A percentile compares a stretch with the other conserved stretches of the same genome.
Conservation (phyloP, 2,329 filamentous ascomycete genomes). For the Calonectria multiphialidica region DNA sequence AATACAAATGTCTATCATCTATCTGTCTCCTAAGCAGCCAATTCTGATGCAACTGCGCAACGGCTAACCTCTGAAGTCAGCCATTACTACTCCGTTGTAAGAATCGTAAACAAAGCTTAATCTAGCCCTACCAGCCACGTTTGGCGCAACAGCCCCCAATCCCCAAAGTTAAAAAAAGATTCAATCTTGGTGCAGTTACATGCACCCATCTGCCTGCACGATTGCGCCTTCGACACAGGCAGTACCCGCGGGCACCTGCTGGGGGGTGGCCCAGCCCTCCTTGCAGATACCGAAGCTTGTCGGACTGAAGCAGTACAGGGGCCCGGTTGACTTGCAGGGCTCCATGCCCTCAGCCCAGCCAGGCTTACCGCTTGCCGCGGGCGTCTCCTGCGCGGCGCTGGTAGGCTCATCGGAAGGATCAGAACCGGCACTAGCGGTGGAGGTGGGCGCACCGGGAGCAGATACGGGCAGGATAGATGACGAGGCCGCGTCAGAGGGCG, state of each 20-base stretch:
- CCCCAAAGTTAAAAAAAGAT: neutral
- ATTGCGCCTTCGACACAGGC: slow-evolving; percentile 36
- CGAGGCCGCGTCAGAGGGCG: slow-evolving; percentile 9
- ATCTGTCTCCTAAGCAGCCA: neutral
- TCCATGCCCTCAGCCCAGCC: slow-evolving; percentile 28
- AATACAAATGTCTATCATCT: neutral
- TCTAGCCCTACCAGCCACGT: neutral
- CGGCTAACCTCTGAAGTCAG: neutral
- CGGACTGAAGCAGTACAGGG: slow-evolving; percentile 32
- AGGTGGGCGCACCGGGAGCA: neutral
- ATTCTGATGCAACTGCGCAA: neutral
- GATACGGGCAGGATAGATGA: neutral
- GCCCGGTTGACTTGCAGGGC: slow-evolving; percentile 29
- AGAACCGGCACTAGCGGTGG: neutral
- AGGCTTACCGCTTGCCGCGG: slow-evolving; percentile 16
- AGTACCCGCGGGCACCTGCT: slow-evolving; percentile 33
- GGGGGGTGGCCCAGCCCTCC: slow-evolving; percentile 35
- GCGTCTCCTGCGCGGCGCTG: neutral
- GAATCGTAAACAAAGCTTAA: slow-evolving; percentile 3
- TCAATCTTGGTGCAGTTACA: neutral
- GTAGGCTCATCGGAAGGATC: neutral
- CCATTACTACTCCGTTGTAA: neutral
- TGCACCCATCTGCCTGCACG: neutral
- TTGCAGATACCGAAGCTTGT: slow-evolving; percentile 41
- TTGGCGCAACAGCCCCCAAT: neutral